Base-by-base conservation (phyloP, 495 filamentous ascomycete species). In the Talaromyces proteolyticus region DNA sequence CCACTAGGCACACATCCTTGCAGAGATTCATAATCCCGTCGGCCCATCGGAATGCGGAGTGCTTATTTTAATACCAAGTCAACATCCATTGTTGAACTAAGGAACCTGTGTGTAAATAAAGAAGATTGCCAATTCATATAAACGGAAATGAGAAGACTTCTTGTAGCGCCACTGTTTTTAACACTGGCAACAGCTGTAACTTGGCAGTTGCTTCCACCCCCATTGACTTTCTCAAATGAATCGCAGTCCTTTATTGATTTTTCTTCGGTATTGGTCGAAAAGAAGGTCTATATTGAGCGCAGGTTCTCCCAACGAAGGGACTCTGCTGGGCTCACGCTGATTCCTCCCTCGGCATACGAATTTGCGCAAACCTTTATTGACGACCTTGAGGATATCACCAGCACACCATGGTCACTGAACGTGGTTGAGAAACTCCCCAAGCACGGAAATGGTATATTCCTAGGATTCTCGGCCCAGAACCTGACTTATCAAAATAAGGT, bases 401-500 rank as follows among this genome's bases (percentile, higher is more conserved):
- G 63, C 23, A 45, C 44, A 14, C 53, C 60, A 2, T 64, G 65
- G 59, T 53, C 60, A 4, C 43, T 73, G 20, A 42, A 52, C 21
- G 50, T 51, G 0, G 63, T 67, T 14, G 48, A 54, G 0, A 22
- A 47, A 11, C 50, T 60, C 14, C 66, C 71, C 0, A 21, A 45
- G 14, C 34, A 44, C 8, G 53, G 49, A 16, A 53, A 62, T 12
- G 69, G 73, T 2, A 55, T 74, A 2, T 69, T 65, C 17, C 58
- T 74, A 2, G 59, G 62, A n/a, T 52, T 50, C 3, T 43, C 56
- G 8, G 38, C 52, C 0, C 49, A 45, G 7, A 25, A 54, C 6
- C 66, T 73, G 39, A 64, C 62, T 0, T 80, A 80, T 34, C 69
- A 80, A 41, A 69, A 72, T 55, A 75, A 74, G 0, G 47, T 48